Evolutionary conservation across 352 stramenopile species (phyloP).

Genomic region (Phytopythium chamaehyphon): DNA sequence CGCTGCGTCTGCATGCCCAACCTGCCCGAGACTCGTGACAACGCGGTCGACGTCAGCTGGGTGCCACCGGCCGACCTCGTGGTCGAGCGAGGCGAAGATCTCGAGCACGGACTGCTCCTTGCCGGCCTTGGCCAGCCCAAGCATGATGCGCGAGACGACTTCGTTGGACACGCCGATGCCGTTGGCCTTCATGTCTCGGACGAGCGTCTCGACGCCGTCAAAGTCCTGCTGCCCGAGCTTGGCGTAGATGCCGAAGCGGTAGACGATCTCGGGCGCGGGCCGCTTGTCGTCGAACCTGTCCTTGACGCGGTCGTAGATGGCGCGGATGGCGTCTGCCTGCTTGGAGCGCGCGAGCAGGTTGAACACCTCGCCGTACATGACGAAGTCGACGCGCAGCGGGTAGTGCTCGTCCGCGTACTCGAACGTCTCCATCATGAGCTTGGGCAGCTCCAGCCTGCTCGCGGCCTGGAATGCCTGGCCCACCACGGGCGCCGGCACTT

Average conservation of each 20-base stretch:
- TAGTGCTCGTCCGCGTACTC: conserved; percentile 37
- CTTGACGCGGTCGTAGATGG: conserved; percentile 27
- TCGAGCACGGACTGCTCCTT: conserved; percentile 31
- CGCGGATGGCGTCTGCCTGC: conserved; percentile 15
- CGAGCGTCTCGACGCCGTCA: conserved; percentile 16
- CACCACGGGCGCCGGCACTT: conserved; percentile 16
- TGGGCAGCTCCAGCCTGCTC: conserved; percentile 15
- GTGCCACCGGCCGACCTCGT: conserved; percentile 32
- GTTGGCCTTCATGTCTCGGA: conserved; percentile 30
- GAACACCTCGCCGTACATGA: conserved; percentile 46
- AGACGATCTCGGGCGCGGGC: conserved; percentile 45
- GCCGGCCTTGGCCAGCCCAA: conserved; percentile 28
- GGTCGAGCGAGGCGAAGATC: conserved; percentile 23
- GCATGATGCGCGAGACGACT: conserved; percentile 38
- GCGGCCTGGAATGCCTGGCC: conserved; percentile 31
- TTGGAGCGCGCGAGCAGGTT: conserved; percentile 18
- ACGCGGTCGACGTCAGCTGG: conserved; percentile 44
- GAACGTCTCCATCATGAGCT: conserved; percentile 32
- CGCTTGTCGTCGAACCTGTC: conserved; percentile 20
- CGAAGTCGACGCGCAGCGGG: conserved; percentile 21
- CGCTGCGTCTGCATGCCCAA: conserved; percentile 28
- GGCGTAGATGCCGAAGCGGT: conserved; percentile 47
- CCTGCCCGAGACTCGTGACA: conserved; percentile 39
- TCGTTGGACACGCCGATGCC: conserved; percentile 32
- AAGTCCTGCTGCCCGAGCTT: conserved; percentile 35